Percentiles rank a stretch among this genome's conserved stretches.
Evolutionary conservation across 2,329 filamentous ascomycete genomes (phyloP).

Genomic region (Arthrobotrys conoides): DNA sequence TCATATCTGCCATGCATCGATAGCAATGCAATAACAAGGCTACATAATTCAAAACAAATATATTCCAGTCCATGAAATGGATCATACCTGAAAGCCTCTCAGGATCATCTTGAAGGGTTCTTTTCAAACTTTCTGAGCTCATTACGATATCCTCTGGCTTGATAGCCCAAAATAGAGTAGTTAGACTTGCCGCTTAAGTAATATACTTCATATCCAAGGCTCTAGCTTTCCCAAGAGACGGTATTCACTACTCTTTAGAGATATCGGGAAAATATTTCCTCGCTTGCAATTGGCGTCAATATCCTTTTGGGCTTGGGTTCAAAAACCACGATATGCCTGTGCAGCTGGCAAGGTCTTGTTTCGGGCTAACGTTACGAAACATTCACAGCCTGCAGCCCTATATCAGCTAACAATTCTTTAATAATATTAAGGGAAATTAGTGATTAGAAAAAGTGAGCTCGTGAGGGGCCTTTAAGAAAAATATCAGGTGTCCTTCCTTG

Average conservation of each 20-base stretch:
- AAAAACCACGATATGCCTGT: no score
- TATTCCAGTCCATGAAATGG: not conserved
- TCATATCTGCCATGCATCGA: not conserved
- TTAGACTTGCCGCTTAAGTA: slow-evolving; percentile 37
- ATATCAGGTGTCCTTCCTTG: slow-evolving; percentile 11
- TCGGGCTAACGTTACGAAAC: slow-evolving; percentile 19
- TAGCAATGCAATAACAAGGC: not conserved
- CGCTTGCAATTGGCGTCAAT: not conserved
- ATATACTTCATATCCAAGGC: slow-evolving; percentile 4
- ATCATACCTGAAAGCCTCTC: not conserved
- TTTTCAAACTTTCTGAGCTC: no score
- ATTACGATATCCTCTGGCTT: not conserved
- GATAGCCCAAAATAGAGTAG: not conserved
- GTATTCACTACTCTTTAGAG: not conserved
- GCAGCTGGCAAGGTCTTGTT: not conserved
- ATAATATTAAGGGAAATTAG: slow-evolving; percentile 6
- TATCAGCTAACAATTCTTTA: not conserved
- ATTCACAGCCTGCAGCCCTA: slow-evolving; percentile 1
- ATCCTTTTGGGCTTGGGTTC: no score
- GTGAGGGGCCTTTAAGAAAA: not conserved
- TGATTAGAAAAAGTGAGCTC: not conserved
- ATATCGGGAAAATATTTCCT: not conserved
- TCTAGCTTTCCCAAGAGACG: slow-evolving; percentile 28
- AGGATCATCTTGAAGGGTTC: not conserved
- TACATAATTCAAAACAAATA: slow-evolving; percentile 3